Conservation (phyloP, 352 stramenopile genomes). For the Pilasporangium apinafurcum region DNA sequence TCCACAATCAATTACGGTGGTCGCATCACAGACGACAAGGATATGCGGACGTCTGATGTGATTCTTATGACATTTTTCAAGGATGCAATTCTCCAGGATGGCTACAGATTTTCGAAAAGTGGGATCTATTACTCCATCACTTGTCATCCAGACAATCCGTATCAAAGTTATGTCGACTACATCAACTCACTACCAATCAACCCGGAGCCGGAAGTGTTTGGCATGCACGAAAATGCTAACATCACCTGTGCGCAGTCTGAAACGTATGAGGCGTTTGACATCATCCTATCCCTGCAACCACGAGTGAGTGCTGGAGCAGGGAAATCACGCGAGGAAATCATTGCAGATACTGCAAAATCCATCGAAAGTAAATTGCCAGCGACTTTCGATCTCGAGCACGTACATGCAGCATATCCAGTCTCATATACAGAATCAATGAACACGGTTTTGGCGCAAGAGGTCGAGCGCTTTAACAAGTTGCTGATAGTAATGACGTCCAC, state of each 20-base stretch:
- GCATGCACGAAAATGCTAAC: constrained; percentile 93
- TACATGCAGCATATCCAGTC: constrained; percentile 83
- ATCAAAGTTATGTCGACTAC: constrained; percentile 89
- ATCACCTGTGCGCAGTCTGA: constrained; percentile 91
- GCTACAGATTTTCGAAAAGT: constrained; percentile 70
- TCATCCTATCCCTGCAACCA: constrained; percentile 79
- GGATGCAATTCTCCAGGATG: constrained; percentile 63
- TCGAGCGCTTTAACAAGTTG: constrained; percentile 82
- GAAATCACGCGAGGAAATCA: constrained; percentile 75
- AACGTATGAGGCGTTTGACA: constrained; percentile 83
- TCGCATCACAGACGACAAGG: constrained; percentile 92
- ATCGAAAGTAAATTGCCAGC: constrained; percentile 60
- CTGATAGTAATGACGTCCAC: constrained; percentile 58
- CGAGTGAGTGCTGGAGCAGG: constrained; percentile 55
- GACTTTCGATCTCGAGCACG: constrained; percentile 75
- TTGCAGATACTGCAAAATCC: constrained; percentile 57
- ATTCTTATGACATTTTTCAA: constrained; percentile 90
- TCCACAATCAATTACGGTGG: constrained; percentile 94
- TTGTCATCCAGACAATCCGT: constrained; percentile 56
- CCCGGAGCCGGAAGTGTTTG: constrained; percentile 89
- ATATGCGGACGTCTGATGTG: constrained; percentile 88
- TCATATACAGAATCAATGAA: constrained; percentile 94
- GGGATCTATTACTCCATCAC: constrained; percentile 86
- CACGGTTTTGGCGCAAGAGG: constrained; percentile 89
- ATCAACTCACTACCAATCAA: constrained; percentile 91